Percentiles rank a stretch among this genome's conserved stretches.
phyloP scores from a whole-genome alignment of 192 early-diverging fungal species.

The Coemansia sp. region DNA sequence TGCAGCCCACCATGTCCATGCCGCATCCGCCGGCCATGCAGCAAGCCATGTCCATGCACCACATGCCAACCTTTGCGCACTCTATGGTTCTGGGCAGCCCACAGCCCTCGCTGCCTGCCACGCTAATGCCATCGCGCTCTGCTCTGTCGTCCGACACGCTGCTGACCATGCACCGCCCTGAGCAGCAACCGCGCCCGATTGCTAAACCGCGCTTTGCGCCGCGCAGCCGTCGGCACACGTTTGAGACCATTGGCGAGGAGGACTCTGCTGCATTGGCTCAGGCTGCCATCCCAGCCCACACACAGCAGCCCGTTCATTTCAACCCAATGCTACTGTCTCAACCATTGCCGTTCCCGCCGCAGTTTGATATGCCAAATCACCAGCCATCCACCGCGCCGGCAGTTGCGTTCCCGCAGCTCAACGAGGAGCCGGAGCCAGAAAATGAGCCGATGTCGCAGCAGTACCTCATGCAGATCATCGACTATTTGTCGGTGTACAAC shows the following conservation, averaged over 20 bases:
- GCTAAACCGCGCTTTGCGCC: conserved; percentile 12
- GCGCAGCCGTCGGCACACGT: conserved; percentile 35
- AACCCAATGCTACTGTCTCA: conserved; percentile 50
- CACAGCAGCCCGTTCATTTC: conserved; percentile 16
- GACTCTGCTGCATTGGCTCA: conserved; percentile 28
- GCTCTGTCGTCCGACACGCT: conserved; percentile 27
- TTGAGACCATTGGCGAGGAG: conserved; percentile 52
- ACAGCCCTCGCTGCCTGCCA: not conserved
- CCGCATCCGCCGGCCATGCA: conserved; percentile 15
- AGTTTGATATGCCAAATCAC: conserved; percentile 5
- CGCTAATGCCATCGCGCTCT: conserved; percentile 17
- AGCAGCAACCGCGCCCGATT: not conserved
- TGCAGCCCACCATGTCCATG: conserved; percentile 16
- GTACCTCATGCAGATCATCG: conserved; percentile 53
- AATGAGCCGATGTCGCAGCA: conserved; percentile 36
- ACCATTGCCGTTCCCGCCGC: conserved; percentile 43
- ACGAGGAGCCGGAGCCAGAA: conserved; percentile 25
- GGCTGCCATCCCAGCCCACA: conserved; percentile 1
- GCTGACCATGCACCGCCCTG: conserved; percentile 16
- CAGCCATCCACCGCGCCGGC: not conserved
- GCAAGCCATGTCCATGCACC: conserved; percentile 11
- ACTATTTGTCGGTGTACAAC: conserved; percentile 46
- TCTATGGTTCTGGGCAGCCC: conserved; percentile 9
- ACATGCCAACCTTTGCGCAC: conserved; percentile 2
- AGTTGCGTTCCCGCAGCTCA: conserved; percentile 44